Evolutionary conservation across 2,329 filamentous ascomycete genomes (phyloP), one percentile per base, ranked within the genome.

Genomic region (Pseudocercospora cruenta): DNA sequence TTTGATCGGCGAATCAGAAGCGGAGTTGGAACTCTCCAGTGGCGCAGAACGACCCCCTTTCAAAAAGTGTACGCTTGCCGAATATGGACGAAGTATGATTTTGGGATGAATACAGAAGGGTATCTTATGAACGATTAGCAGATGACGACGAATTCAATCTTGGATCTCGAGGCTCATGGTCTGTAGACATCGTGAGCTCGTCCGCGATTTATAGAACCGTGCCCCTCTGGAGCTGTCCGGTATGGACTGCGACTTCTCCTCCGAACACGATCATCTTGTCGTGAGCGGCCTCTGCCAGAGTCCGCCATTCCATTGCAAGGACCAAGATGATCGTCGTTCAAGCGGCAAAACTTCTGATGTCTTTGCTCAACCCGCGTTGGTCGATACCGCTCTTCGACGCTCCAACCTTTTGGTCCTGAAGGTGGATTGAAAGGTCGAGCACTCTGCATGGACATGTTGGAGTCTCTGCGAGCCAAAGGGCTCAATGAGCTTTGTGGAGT

Each of bases 1-100:
- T 55, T 33, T 55, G 51, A 55, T 55, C 33, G 51, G 51, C 51
- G 51, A 55, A 55, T 55, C 51, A 55, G 22, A 31, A 28, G 51
- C 22, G 51, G 51, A 55, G 51, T 54, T 54, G 22, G 33, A 54
- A 54, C 49, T 54, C 24, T 54, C 19, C 12, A 54, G 24, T 28
- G 24, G 24, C 24, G 51, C 22, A 51, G 21, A 16, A 10, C 4
- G 47, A 21, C 22, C 47, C 47, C 22, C 36, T 39, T 16, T 14
- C 47, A 51, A 51, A 51, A 51, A 21, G 47, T 21, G 47, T 21
- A 51, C n/a, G 24, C 47, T 51, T 51, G 24, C 47, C 39, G 16
- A 51, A 51, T 24, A 51, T 26, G 47, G 24, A 19, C 21, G 47
- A 26, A 51, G 10, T 3, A 22, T 2, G 21, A 22, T 6, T 22